Base-by-base conservation (phyloP, 331 rosid genomes). In the Cydonia oblonga region DNA sequence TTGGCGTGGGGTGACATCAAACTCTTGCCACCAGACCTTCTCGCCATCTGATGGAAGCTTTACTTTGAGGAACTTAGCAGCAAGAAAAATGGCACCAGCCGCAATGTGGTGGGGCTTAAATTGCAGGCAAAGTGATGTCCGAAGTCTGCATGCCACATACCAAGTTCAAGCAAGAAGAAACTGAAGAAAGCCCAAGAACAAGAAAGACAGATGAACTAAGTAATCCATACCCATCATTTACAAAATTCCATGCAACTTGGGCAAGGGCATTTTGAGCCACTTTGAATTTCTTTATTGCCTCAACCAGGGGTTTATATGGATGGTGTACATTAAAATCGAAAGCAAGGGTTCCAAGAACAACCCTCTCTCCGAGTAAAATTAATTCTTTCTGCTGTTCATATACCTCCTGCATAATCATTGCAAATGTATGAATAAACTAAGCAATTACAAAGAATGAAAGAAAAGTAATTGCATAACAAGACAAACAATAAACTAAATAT, bases 11-110 rank as follows among this genome's bases (percentile, higher is more conserved):
- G 95, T 90, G 83, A 93, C 98, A 82, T 93, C 98, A 80, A 93
- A 90, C 86, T 93, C 98, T 84, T 90, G 98, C 98, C 97, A 93
- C 97, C 98, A 93, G 76, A 93, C 96, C 90, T 90, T 93, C 89
- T 93, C 98, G 79, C 98, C 98, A 78, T 93, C 97, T 40, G 97
- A 89, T 24, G 98, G 98, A 75, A 93, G 97, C 84, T 90, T 90
- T 80, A 93, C 98, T 85, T 93, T 91, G 54, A 93, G 96, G 85
- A 93, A 90, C 86, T 91, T 93, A 78, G 98, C 98, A 67, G 98
- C 98, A 75, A 93, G 98, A 81, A 90, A 93, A 82, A 93, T 89
- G 79, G 98, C 98, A 85, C 98, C 98, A 70, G 97, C 98, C 40
- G 98, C 98, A 72, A 90, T 90, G 82, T 93, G 98, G 64, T 93